Evolutionary conservation across 2,329 filamentous ascomycete species (phyloP).

Genomic region (Thielaviopsis punctulata): DNA sequence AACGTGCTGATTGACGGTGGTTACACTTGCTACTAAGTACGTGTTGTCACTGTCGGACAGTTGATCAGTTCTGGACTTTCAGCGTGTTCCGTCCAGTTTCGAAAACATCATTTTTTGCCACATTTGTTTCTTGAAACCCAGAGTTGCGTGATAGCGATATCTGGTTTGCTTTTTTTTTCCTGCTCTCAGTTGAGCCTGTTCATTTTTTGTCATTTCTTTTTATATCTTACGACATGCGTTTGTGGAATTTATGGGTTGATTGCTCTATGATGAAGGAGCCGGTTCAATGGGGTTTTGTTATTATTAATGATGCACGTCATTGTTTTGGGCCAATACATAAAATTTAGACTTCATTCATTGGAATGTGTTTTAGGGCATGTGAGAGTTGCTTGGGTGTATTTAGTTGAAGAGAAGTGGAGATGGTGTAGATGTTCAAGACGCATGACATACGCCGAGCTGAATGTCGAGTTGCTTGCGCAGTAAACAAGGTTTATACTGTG

Average conservation of each 20-base stretch:
- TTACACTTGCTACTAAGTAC: constrained; percentile 42
- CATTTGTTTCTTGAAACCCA: background rate
- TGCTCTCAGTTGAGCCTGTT: constrained; percentile 7
- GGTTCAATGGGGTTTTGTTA: background rate
- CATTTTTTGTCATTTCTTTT: constrained; percentile 2
- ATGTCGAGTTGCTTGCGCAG: background rate
- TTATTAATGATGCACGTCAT: background rate
- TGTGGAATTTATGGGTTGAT: constrained; percentile 5
- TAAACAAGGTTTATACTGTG: too few species aligned
- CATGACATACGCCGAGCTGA: too few species aligned
- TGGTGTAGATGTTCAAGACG: too few species aligned
- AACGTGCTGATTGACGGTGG: constrained; percentile 57
- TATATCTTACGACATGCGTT: constrained; percentile 3
- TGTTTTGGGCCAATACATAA: background rate
- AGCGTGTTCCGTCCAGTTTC: background rate
- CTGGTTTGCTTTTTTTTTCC: background rate
- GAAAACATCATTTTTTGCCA: background rate
- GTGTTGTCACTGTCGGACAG: background rate
- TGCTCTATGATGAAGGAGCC: constrained; percentile 6
- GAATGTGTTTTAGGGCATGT: background rate
- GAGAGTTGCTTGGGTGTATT: background rate
- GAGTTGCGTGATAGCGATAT: background rate
- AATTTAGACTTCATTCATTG: background rate
- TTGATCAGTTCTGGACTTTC: background rate
- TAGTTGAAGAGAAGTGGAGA: too few species aligned